Base-by-base conservation (phyloP, 768 basidiomycete genomes). In the Erythrobasidium yunnanense region DNA sequence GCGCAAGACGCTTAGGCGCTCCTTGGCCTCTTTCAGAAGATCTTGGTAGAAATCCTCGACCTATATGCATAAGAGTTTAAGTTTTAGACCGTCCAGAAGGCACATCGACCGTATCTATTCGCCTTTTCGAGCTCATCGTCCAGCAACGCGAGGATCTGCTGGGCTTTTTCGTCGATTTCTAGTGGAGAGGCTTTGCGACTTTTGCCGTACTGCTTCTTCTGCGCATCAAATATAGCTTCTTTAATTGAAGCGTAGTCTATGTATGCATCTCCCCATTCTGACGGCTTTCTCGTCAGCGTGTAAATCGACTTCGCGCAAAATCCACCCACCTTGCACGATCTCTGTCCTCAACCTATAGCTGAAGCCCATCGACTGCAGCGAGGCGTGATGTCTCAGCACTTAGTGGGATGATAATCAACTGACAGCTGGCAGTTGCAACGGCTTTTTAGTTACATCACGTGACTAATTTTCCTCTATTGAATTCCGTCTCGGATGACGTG, bases 221-320 rank as follows among this genome's bases (percentile, higher is more conserved):
- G 18, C 17, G 15, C 42, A 7, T 49, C n/a, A 8, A 23, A 4
- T 7, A 62, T 62, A 46, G 23, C 5, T 17, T 4, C 7, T 20
- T 62, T 62, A 5, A 62, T 17, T 15, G 11, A 27, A 25, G 45
- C 6, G 23, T 47, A 62, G 58, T 62, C 58, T n/a, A 62, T 3
- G 46, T 62, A 62, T 3, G n/a, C 4, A 47, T 13, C 42, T 22
- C 58, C 20, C 58, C 58, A 62, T 62, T 62, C 58, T 62, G 55
- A 8, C 8, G 22, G 50, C 8, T 11, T 15, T 20, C 20, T n/a
- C 8, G 15, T 6, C n/a, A 27, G 6, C 22, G 53, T 55, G 20
- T n/a, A 55, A 27, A 7, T 4, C 29, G 7, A 22, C 35, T 30
- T 6, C 5, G 29, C 29, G 49, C 4, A 11, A 5, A 5, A 27